Base-by-base conservation (phyloP, 192 early-diverging fungal species). In the Lunasporangiospora selenospora region DNA sequence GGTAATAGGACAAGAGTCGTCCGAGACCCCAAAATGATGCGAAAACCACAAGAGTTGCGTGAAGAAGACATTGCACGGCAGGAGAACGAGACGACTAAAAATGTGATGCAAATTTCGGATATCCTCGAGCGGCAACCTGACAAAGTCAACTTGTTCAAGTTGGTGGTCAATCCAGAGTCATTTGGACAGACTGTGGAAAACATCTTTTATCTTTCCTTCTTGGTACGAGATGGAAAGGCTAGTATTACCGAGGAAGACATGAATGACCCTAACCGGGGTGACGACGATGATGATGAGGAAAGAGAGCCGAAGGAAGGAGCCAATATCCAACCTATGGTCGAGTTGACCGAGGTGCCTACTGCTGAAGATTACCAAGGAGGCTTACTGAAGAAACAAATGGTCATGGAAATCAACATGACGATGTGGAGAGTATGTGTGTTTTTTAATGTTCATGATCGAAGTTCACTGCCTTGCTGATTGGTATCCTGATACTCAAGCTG, bases 101-200 rank as follows among this genome's bases (percentile, higher is more conserved):
- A 89, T 45, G 95, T 97, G n/a, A 79, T 81, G 37, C 62, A 65
- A 26, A 87, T 98, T 18, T 80, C 83, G 50, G 66, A 75, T 9
- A 77, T 90, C 30, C 46, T 97, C 50, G 65, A 81, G 12, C 44
- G 85, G 34, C 86, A 85, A 0, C 80, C 85, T 1, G 60, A 63
- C 4, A 62, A 52, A 18, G 79, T 87, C 50, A 89, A 90, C 59
- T 79, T 96, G 54, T 97, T 96, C 69, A 77, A 90, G 60, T 90
- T 99, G 62, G 83, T 96, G 37, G 80, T 92, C 46, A 97, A 99
- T 76, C 97, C 95, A 11, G 70, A 82, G 4, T 94, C 94, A 16
- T 97, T 97, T 73, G 79, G 87, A 6, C 97, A 99, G 80, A 91
- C 93, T 5, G 89, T 99, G 3, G 97, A 99, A 67, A 99, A 99